phyloP scores from a whole-genome alignment of 108 stramenopile species.

The Cyclotella atomus region DNA sequence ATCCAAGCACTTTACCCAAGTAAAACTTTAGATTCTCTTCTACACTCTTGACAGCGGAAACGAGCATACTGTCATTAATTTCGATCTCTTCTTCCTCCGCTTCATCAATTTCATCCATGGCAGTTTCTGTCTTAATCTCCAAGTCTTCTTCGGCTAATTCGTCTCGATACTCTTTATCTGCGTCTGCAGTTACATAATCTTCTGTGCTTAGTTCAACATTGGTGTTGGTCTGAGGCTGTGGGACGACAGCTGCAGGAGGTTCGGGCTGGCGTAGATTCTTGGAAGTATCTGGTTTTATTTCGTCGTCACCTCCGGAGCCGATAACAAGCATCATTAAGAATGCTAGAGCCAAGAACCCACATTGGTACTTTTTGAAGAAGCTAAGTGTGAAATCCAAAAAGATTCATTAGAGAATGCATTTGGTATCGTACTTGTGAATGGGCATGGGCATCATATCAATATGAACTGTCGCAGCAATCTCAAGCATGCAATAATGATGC shows the following conservation, averaged over 20 bases:
- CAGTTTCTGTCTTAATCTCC: constrained; percentile 28
- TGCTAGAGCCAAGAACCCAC: constrained; percentile 1
- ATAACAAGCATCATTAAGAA: constrained; percentile 21
- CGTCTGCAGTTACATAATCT: not conserved
- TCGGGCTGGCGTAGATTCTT: constrained; percentile 42
- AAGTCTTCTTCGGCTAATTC: constrained; percentile 25
- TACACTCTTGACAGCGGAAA: constrained; percentile 38
- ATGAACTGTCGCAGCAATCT: too few species aligned
- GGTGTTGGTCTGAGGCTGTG: not conserved
- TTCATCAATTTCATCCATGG: constrained; percentile 34
- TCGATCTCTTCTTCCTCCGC: constrained; percentile 51
- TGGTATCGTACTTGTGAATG: too few species aligned
- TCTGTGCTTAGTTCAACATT: not conserved
- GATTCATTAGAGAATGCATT: too few species aligned
- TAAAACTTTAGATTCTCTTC: constrained; percentile 45
- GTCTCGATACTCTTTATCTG: constrained; percentile 1
- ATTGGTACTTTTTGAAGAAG: not conserved
- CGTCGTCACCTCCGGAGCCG: not conserved
- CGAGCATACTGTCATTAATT: constrained; percentile 41
- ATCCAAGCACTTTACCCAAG: constrained; percentile 41
- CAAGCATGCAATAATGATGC: not conserved
- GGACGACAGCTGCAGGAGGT: constrained; percentile 12
- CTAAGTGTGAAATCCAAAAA: too few species aligned
- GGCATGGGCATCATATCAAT: too few species aligned
- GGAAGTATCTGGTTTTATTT: constrained; percentile 3